Conservation (phyloP, 768 basidiomycete species). For the Kwoniella heveanensis region DNA sequence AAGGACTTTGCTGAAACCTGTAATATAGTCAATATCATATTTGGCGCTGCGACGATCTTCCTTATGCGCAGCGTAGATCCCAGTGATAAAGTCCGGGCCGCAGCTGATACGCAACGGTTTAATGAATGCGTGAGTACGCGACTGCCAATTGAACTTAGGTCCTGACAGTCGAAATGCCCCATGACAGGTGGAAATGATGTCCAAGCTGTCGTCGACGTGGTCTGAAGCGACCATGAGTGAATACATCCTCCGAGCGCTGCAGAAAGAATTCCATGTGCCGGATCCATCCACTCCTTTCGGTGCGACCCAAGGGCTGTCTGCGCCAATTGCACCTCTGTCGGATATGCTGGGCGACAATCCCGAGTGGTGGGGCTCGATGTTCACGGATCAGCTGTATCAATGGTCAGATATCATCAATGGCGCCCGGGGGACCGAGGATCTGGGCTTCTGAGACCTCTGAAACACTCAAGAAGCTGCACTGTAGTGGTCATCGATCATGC, state of each 20-base stretch:
- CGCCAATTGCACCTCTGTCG: background rate
- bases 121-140: constrained; percentile 26
- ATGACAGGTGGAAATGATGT: constrained; percentile 25
- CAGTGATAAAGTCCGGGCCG: background rate
- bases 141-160: background rate
- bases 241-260: constrained; percentile 21
- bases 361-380: constrained; percentile 20
- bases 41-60: constrained; percentile 31
- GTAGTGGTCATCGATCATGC: no score
- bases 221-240: constrained; percentile 23
- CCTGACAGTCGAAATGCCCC: no score
- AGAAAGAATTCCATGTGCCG: constrained; percentile 21
- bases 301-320: background rate
- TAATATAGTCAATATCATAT: constrained; percentile 25
- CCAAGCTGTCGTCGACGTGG: constrained; percentile 17
- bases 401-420: constrained; percentile 15
- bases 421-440: background rate
- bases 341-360: constrained; percentile 10
- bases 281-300: background rate
- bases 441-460: no score
- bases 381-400: constrained; percentile 11
- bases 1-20: background rate
- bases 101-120: constrained; percentile 16
- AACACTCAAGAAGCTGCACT: no score
- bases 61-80: constrained; percentile 19